Evolutionary conservation across 768 basidiomycete species (phyloP), one percentile per base, ranked within the genome.

Genomic region (Obba rivulosa): DNA sequence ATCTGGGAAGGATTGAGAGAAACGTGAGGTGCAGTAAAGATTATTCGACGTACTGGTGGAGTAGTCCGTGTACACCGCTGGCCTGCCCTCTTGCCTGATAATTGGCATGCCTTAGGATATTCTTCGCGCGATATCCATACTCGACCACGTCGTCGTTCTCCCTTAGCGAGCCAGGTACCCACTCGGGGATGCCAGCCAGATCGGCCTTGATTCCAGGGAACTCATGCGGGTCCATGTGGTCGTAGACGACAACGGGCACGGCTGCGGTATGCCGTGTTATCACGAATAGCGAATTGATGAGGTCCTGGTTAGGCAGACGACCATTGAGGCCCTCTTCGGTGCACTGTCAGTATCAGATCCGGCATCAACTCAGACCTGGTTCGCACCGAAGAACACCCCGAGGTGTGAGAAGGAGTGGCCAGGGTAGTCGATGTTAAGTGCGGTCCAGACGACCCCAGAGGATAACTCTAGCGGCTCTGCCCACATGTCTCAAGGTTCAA

Each of bases 381-480:
- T 54, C 83, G 46, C 16, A 92, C 95, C 95, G 65, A 86, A 89
- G 69, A 92, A 97, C 9, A 98, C 69, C n/a, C 96, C 95, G 2
- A 98, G 73, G 61, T 97, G 91, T 9, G 88, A 92, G 67, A 98
- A 95, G 0, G 94, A 97, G 66, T 99, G 95, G 0, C 92, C 89
- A 1, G 93, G 91, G 64, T 97, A 98, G 63, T 98, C 96, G 37
- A 99, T 80, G 57, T 87, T 88, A 40, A 99, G 68, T 10, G 92
- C 92, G 1, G 89, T 92, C 96, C 96, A 99, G 37, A 99, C 87
- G 5, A 93, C 86, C 3, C 93, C 94, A 2, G 91, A 90, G 1
- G 80, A 65, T 20, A 89, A 60, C 28, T 71, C 66, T 34, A 96
- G 71, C 8, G 73, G 69, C 31, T 87, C 81, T 1, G 79, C 77